Base-by-base conservation (phyloP, 2,329 filamentous ascomycete genomes). In the Monosporascus sp. region DNA sequence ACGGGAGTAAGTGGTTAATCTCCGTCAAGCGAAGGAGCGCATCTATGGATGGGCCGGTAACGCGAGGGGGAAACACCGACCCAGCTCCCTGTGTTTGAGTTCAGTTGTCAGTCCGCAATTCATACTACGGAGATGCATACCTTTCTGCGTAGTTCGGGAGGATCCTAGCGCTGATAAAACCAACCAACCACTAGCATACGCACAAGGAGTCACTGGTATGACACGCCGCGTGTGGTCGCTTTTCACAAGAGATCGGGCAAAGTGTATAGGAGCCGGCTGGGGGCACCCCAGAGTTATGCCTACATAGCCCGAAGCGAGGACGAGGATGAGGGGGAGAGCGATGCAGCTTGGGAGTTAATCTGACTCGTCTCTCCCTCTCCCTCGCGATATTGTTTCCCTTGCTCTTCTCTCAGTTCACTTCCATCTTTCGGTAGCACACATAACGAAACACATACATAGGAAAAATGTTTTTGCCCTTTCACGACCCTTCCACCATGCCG, bases 1-100 rank as follows among this genome's bases (percentile, higher is more conserved):
- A 63, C 72, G 70, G 45, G 67, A 76, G 76, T 79, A 66, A 60
- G 76, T 72, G 5, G 31, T 34, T 34, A 34, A 34, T 34, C 27
- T 31, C 9, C 27, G 27, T 31, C 3, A 11, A 31, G 27, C 27
- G 27, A 31, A 31, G 27, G 27, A 31, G 9, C 27, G 27, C 27
- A 34, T 14, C 31, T 34, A 34, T 14, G 31, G 31, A 14, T 34
- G 4, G 5, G 31, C 11, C 31, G 31, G 31, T 11, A 34, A 34
- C 1, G 31, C 11, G 11, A 34, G 11, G 31, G 31, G 31, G 31
- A 34, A 31, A 34, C 11, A 34, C 31, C 31, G 31, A 34, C 11
- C 31, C 5, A 14, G 11, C 31, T 34, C 9, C 31, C 31, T 34
- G 31, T 14, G 31, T 34, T 34, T 34, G 11, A 34, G 31, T 14